phyloP scores from a whole-genome alignment of 805 yeast species.

The Cyberlindnera misumaiensis region DNA sequence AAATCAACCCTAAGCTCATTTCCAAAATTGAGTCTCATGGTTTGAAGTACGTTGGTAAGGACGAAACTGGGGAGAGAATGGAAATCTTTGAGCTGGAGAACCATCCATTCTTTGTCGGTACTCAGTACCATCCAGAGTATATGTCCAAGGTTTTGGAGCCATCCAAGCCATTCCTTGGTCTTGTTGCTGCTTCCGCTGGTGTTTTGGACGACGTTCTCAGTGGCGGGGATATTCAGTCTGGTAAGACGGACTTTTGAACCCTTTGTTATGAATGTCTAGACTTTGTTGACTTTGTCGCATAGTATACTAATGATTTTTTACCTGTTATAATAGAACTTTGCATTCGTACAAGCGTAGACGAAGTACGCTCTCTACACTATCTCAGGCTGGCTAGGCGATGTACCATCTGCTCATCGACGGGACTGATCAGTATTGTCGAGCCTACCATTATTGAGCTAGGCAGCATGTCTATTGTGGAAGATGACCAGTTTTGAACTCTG shows the following conservation, averaged over 20 bases:
- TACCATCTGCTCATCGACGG: too few relatives aligned
- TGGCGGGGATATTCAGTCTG: conserved; percentile 18
- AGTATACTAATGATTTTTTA: neutral
- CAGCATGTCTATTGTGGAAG: too few relatives aligned
- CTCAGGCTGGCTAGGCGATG: too few relatives aligned
- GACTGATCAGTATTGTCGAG: too few relatives aligned
- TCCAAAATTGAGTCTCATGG: conserved; percentile 69
- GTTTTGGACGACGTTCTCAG: conserved; percentile 59
- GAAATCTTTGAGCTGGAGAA: conserved; percentile 81
- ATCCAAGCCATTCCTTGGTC: conserved; percentile 91
- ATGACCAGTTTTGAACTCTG: too few relatives aligned
- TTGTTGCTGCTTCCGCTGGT: conserved; percentile 91
- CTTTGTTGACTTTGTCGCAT: neutral
- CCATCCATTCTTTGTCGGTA: conserved; percentile 89
- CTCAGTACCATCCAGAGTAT: conserved; percentile 98
- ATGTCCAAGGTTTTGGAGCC: conserved; percentile 95
- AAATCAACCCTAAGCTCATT: conserved; percentile 83
- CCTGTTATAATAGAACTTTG: neutral
- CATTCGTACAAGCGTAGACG: too few relatives aligned
- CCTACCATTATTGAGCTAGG: too few relatives aligned
- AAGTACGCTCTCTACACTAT: too few relatives aligned
- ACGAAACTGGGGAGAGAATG: conserved; percentile 87
- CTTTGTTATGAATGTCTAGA: neutral
- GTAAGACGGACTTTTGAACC: conserved; percentile 11
- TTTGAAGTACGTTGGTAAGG: conserved; percentile 86